phyloP scores from a whole-genome alignment of 2,329 filamentous ascomycete genomes.

The Penicillium concentricum region DNA sequence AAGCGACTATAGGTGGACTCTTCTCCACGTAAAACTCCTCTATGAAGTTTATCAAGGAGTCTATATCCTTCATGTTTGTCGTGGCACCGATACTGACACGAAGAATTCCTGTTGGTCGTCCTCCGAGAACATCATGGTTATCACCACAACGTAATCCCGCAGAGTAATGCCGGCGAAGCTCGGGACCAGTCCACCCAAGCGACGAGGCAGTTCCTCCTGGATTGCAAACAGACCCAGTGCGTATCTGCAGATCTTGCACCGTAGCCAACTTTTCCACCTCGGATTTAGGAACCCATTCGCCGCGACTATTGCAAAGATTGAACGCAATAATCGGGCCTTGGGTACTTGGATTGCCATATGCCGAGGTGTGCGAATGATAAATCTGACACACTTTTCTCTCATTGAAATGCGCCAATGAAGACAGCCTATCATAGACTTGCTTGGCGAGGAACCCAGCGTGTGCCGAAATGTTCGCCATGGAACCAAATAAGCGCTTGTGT shows the following conservation, averaged over 20 bases:
- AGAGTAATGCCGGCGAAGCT: slow-evolving; percentile 81
- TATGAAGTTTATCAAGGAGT: slow-evolving; percentile 69
- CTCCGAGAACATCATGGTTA: slow-evolving; percentile 76
- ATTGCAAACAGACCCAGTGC: slow-evolving; percentile 88
- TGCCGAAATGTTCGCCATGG: slow-evolving; percentile 65
- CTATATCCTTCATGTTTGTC: slow-evolving; percentile 75
- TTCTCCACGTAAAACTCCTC: slow-evolving; percentile 63
- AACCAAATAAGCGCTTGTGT: slow-evolving; percentile 68
- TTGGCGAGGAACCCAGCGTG: slow-evolving; percentile 69
- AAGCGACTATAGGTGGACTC: slow-evolving; percentile 14
- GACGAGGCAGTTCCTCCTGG: slow-evolving; percentile 78
- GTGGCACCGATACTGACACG: slow-evolving; percentile 86
- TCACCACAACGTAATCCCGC: slow-evolving; percentile 80
- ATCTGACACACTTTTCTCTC: slow-evolving; percentile 63
- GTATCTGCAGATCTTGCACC: slow-evolving; percentile 75
- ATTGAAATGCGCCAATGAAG: slow-evolving; percentile 66
- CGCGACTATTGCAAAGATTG: slow-evolving; percentile 69
- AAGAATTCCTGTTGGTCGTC: slow-evolving; percentile 84
- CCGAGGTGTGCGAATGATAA: slow-evolving; percentile 52
- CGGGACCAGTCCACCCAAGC: slow-evolving; percentile 72
- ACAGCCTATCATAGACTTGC: slow-evolving; percentile 59
- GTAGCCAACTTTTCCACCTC: slow-evolving; percentile 86
- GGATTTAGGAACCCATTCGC: slow-evolving; percentile 73
- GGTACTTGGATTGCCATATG: slow-evolving; percentile 45
- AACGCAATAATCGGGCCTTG: slow-evolving; percentile 80